Base-by-base conservation (phyloP, 2,329 filamentous ascomycete genomes). In the Fusarium torulosum region DNA sequence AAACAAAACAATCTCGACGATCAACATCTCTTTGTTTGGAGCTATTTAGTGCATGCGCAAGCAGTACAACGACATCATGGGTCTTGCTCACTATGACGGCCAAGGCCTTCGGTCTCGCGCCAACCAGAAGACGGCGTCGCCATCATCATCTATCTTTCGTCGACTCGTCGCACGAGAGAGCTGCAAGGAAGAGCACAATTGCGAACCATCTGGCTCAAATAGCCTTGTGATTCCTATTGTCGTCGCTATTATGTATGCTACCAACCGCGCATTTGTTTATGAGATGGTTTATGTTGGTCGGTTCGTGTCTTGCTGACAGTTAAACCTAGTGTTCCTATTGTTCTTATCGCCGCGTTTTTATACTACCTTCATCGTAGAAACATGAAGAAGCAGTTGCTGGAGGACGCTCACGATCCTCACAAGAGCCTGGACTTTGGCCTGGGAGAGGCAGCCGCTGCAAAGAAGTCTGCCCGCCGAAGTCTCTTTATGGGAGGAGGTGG, bases 351-450 rank as follows among this genome's bases (percentile, higher is more conserved):
- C 2, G 75, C 88, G 46, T 86, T 93, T 2, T 81, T 97, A 38
- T 75, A 94, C 67, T 90, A 89, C 75, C 85, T 99, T 35, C 94
- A 97, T 76, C 88, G 93, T 52, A 87, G 93, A 77, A 91, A 93
- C 73, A 80, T 92, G 38, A 88, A 86, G 76, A 93, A 88, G 73
- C 84, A 93, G 66, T 83, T 84, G 55, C 81, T 84, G 59, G 96
- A 99, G 80, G 96, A 99, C 80, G 85, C 86, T 19, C 88, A 91
- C 66, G 94, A 97, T 78, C 92, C 93, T 70, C 93, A 96, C 79
- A 94, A 91, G 75, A 96, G 93, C 1, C 85, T 98, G 75, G 96
- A 99, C 78, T 99, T 97, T 76, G 96, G 96, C 35, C 80, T 97
- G 75, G 93, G 82, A 53, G 75, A 69, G 83, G 68, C 37, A 6